These are phyloP conservation scores for Vanderwaltozyma yarrowii DNA, from an alignment of 805 yeast species.

Conservation along the genomic window DNA sequence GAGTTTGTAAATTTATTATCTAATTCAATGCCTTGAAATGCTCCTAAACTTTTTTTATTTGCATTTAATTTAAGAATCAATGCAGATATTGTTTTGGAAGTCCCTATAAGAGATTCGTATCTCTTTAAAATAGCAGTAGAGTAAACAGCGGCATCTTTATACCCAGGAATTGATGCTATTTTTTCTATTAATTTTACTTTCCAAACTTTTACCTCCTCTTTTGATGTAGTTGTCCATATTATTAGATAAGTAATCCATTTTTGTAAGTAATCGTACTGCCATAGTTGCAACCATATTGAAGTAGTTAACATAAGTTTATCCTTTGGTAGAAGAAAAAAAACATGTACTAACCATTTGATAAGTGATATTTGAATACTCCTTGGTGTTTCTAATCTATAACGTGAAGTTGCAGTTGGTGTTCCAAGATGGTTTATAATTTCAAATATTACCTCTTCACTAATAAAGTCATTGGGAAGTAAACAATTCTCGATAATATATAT, in stretches of 20 bases:
- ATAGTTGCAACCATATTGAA: slow-evolving; percentile 26
- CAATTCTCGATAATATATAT: slow-evolving; percentile 18
- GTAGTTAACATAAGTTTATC: slow-evolving; percentile 8
- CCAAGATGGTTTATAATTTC: slow-evolving; percentile 27
- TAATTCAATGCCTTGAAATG: slow-evolving; percentile 9
- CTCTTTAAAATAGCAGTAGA: slow-evolving; percentile 17
- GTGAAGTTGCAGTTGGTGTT: slow-evolving; percentile 14
- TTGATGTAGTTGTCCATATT: slow-evolving; percentile 23
- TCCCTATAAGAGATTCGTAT: slow-evolving; percentile 10
- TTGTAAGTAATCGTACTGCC: slow-evolving; percentile 30
- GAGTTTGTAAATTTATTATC: slow-evolving; percentile 1
- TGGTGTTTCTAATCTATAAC: slow-evolving; percentile 12
- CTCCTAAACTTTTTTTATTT: slow-evolving; percentile 10
- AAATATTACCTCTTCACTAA: slow-evolving; percentile 19
- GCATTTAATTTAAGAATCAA: slow-evolving; percentile 9
- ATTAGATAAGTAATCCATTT: slow-evolving; percentile 27
- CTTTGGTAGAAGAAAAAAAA: slow-evolving; percentile 19
- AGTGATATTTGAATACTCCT: slow-evolving; percentile 20
- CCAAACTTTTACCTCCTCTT: slow-evolving; percentile 23
- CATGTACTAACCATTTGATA: slow-evolving; percentile 29
- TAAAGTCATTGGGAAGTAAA: slow-evolving; percentile 22
- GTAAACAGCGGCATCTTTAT: slow-evolving; percentile 12
- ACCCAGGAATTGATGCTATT: slow-evolving; percentile 16
- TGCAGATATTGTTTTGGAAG: slow-evolving; percentile 8
- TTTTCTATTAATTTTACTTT: slow-evolving; percentile 19